A percentile compares a stretch with the other conserved stretches of the same genome.
Conservation (phyloP, 345 rosid genomes). For the Orychophragmus violaceus region DNA sequence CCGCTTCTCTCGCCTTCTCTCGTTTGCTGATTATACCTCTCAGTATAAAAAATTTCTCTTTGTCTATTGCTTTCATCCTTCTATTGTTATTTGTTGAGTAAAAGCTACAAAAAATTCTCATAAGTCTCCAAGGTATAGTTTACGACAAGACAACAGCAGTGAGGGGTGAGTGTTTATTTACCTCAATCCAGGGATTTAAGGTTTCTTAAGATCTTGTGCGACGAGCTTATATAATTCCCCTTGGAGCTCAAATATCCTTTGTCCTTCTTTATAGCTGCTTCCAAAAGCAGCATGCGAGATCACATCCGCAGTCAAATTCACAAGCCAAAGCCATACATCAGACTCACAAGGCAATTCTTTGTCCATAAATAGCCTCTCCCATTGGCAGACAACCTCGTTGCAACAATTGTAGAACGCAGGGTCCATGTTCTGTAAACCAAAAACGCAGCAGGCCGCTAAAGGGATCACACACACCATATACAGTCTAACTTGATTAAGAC, state of each 20-base stretch:
- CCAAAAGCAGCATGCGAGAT: not conserved
- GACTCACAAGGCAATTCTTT: not conserved
- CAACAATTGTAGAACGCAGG: not conserved
- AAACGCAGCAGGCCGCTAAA: not conserved
- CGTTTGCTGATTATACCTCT: not conserved
- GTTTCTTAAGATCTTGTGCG: not conserved
- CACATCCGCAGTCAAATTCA: not conserved
- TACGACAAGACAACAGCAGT: too few species aligned
- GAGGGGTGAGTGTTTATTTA: not conserved
- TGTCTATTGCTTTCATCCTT: not conserved
- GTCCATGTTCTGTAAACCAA: not conserved
- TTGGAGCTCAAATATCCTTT: not conserved
- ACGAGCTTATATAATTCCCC: not conserved
- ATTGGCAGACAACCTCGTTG: not conserved
- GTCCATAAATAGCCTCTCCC: not conserved
- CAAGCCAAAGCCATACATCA: not conserved
- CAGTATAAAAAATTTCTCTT: not conserved
- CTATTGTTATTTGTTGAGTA: not conserved
- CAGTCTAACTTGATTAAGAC: too few species aligned
- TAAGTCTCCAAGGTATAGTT: not conserved
- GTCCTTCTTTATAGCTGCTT: not conserved
- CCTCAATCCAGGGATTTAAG: not conserved
- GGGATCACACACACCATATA: too few species aligned
- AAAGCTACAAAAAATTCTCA: not conserved
- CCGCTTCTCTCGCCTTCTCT: not conserved